phyloP scores from a whole-genome alignment of 305 asterid genomes.

The Petunia hybrid region DNA sequence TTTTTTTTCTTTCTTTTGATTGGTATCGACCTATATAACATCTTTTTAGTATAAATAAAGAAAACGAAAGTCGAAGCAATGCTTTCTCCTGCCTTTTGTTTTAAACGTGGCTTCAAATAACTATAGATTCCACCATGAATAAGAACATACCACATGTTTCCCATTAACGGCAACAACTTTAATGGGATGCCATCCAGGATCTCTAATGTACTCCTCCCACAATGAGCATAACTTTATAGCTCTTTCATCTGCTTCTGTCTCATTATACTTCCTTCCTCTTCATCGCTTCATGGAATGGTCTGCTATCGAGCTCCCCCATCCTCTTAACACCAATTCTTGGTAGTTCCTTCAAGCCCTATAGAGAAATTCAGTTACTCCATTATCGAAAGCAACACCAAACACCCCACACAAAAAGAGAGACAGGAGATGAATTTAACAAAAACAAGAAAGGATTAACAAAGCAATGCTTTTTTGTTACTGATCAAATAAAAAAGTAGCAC shows the following conservation, averaged over 20 bases:
- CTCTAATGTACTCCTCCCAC: conserved; percentile 97
- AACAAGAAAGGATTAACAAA: conserved; percentile 22
- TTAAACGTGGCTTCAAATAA: neutral
- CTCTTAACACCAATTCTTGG: conserved; percentile 72
- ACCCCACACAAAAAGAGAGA: conserved; percentile 18
- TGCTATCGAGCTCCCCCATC: conserved; percentile 91
- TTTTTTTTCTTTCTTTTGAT: too few relatives aligned
- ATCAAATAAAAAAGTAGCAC: neutral
- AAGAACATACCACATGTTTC: conserved; percentile 60
- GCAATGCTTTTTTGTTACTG: too few relatives aligned
- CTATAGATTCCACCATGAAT: conserved; percentile 2
- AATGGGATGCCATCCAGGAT: conserved; percentile 96
- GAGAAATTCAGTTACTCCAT: conserved; percentile 36
- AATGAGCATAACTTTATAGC: conserved; percentile 86
- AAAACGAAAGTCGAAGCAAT: neutral
- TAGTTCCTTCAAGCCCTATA: conserved; percentile 72
- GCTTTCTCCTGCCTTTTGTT: neutral
- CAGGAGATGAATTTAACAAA: conserved; percentile 3
- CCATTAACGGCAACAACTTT: conserved; percentile 65
- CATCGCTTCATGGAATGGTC: conserved; percentile 88
- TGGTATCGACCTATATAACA: neutral
- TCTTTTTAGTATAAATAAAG: neutral
- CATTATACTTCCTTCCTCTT: conserved; percentile 74
- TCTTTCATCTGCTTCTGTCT: conserved; percentile 79
- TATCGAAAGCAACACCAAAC: conserved; percentile 14